Evolutionary conservation across 352 stramenopile species (phyloP).

Genomic region (Globisporangium lucens): DNA sequence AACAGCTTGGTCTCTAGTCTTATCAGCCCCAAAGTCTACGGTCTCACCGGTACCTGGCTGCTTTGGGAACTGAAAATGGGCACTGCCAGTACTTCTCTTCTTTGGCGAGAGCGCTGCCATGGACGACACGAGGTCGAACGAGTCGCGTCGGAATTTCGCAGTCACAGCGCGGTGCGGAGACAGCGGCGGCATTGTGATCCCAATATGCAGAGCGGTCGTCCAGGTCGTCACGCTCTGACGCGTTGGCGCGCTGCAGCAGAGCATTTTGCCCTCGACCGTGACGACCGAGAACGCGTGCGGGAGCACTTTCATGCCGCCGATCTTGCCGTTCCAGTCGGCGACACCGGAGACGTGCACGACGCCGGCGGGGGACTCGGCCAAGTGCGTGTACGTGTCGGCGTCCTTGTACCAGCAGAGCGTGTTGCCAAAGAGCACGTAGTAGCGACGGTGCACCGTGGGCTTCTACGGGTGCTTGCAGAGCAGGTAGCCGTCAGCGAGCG

Average conservation of each 20-base stretch:
- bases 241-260: slow-evolving; percentile 60
- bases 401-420: slow-evolving; percentile 82
- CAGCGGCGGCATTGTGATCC: slow-evolving; percentile 70
- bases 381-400: slow-evolving; percentile 49
- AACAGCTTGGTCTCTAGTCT: not conserved
- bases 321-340: slow-evolving; percentile 60
- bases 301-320: slow-evolving; percentile 47
- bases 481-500: slow-evolving; percentile 68
- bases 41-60: not conserved
- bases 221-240: slow-evolving; percentile 64
- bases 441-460: slow-evolving; percentile 65
- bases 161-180: slow-evolving; percentile 66
- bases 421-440: slow-evolving; percentile 77
- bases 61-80: slow-evolving; percentile 10
- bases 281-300: slow-evolving; percentile 54
- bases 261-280: slow-evolving; percentile 67
- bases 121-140: slow-evolving; percentile 57
- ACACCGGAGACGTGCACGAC: slow-evolving; percentile 67
- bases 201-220: slow-evolving; percentile 68
- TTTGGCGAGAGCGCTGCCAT: slow-evolving; percentile 14
- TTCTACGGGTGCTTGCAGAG: slow-evolving; percentile 62
- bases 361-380: slow-evolving; percentile 46
- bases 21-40: not conserved
- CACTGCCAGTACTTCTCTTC: slow-evolving; percentile 4
- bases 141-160: slow-evolving; percentile 61